Conservation (phyloP, 2,329 filamentous ascomycete species). For the Orbilia quercus region DNA sequence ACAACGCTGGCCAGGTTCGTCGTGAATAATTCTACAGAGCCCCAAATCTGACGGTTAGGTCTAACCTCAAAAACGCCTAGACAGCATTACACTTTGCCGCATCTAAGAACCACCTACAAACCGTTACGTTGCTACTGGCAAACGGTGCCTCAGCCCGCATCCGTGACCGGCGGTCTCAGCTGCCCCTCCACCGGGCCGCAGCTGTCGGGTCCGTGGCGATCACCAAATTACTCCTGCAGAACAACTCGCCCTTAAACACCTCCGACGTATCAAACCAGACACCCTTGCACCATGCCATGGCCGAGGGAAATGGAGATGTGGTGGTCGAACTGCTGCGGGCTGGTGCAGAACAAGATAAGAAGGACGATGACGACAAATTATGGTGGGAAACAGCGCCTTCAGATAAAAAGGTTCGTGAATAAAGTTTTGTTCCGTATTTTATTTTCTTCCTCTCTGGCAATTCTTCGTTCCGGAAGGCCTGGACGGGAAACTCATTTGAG, state of each 20-base stretch:
- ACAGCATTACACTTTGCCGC: slow-evolving; percentile 91
- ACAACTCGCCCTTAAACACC: slow-evolving; percentile 81
- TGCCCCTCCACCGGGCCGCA: slow-evolving; percentile 87
- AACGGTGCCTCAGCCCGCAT: slow-evolving; percentile 78
- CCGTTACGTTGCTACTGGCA: slow-evolving; percentile 78
- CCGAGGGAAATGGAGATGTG: slow-evolving; percentile 82
- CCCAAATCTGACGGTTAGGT: slow-evolving; percentile 20
- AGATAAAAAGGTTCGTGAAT: slow-evolving; percentile 77
- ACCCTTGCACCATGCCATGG: slow-evolving; percentile 86
- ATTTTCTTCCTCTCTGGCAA: slow-evolving; percentile 1
- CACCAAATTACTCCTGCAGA: slow-evolving; percentile 79
- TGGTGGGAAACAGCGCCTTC: slow-evolving; percentile 82
- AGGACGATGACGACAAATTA: slow-evolving; percentile 75
- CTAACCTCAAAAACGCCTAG: slow-evolving; percentile 64
- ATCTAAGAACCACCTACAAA: slow-evolving; percentile 87
- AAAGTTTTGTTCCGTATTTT: slow-evolving; percentile 4
- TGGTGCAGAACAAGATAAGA: slow-evolving; percentile 83
- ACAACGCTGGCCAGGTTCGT: slow-evolving; percentile 73
- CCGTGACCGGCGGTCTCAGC: slow-evolving; percentile 84
- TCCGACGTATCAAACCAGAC: slow-evolving; percentile 86
- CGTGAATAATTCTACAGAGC: slow-evolving; percentile 1
- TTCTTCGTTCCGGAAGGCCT: slow-evolving; percentile 29
- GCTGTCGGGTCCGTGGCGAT: slow-evolving; percentile 91
- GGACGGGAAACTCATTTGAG: slow-evolving; percentile 10
- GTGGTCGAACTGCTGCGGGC: slow-evolving; percentile 84